These are phyloP conservation scores for Coriaria nepalensis DNA, from an alignment of 306 rosid genomes.

Conservation along the genomic window DNA sequence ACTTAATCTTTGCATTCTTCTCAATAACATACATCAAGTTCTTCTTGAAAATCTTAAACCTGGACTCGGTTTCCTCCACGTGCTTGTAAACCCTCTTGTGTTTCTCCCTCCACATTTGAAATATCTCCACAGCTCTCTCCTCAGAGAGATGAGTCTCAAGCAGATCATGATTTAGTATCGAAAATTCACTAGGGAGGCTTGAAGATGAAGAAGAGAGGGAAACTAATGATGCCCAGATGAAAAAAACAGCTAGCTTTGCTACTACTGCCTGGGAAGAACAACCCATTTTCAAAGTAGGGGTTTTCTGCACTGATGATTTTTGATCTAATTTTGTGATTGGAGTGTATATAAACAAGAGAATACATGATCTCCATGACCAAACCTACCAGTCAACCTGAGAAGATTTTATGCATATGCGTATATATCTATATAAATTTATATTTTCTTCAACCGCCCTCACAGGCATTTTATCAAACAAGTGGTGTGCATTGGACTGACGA, in stretches of 20 bases:
- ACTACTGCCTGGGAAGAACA: conserved; percentile 14
- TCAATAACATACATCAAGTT: conserved; percentile 43
- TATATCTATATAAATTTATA: neutral
- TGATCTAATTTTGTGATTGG: conserved; percentile 4
- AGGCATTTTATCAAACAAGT: too few relatives aligned
- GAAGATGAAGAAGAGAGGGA: conserved; percentile 14
- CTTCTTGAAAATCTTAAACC: conserved; percentile 57
- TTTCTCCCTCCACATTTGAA: conserved; percentile 44
- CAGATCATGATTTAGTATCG: conserved; percentile 22
- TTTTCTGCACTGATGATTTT: conserved; percentile 5
- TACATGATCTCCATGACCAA: conserved; percentile 2
- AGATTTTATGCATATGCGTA: neutral
- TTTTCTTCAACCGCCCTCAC: neutral
- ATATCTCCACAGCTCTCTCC: conserved; percentile 41
- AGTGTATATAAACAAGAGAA: conserved; percentile 21
- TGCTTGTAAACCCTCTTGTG: conserved; percentile 33
- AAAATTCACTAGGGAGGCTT: conserved; percentile 32
- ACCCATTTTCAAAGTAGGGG: conserved; percentile 31
- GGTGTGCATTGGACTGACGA: too few relatives aligned
- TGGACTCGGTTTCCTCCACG: conserved; percentile 33
- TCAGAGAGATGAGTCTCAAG: conserved; percentile 32
- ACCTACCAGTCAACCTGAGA: conserved; percentile 45
- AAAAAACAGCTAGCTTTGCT: conserved; percentile 15
- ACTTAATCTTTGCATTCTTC: conserved; percentile 29
- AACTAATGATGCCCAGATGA: conserved; percentile 24